Evolutionary conservation across 176 grass and related monocot species (phyloP), one percentile per base, ranked within the genome.

Genomic region (barley (Hordeum vulgare)): DNA sequence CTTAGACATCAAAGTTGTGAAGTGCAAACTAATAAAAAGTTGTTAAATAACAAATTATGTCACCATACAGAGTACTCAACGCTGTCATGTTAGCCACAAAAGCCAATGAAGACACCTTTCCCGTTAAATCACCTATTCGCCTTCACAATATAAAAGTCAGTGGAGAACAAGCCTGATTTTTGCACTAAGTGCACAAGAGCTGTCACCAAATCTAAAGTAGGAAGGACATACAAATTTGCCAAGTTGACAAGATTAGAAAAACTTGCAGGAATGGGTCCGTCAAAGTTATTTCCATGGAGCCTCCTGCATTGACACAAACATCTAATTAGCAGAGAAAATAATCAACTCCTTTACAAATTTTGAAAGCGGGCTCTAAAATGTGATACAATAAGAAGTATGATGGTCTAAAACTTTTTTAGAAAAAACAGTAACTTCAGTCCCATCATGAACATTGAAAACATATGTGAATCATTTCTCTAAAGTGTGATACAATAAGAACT

Each of bases 231-330:
- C 90, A 92, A 66, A 61, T 13, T 56, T 13, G 17, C 58, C 81
- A 92, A 29, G 39, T 74, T 49, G 64, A 40, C 29, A 54, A 93
- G 80, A 36, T 78, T 89, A 4, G 80, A 80, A 69, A 92, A 11
- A 18, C 75, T 87, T 44, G 36, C 11, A 8, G 68, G 68, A 44
- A 71, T 89, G 80, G 84, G 87, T 31, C 90, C 87, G 70, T 86
- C 27, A 37, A 92, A 89, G 71, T 84, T 78, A 76, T 84, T 92
- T 80, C 90, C 90, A 61, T 92, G 84, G 57, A 92, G 70, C 35
- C 80, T 79, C 87, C 80, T 92, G 40, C 35, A 69, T 58, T 58
- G 28, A 18, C 14, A 18, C 1, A 31, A 33, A 33, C 28, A 31
- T 65, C 13, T 65, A 18, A 65, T 8, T 20, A 33, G 28, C 54